phyloP scores from a whole-genome alignment of 2,329 filamentous ascomycete species.

The Metarhizium album region DNA sequence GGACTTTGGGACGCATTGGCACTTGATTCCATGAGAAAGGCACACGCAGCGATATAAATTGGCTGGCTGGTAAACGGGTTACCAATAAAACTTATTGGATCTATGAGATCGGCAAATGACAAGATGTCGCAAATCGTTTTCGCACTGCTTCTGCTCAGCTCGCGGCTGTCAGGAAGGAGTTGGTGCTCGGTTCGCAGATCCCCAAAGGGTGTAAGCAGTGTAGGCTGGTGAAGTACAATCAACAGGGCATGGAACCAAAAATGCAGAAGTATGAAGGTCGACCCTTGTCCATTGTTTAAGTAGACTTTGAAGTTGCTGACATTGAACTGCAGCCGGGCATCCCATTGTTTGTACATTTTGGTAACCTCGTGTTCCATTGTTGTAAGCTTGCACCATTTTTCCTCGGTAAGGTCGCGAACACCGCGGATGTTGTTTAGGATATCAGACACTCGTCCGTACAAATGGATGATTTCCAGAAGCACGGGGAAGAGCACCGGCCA shows the following conservation, averaged over 20 bases:
- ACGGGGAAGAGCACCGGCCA: constrained; percentile 74
- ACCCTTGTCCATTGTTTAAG: constrained; percentile 68
- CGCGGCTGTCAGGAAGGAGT: constrained; percentile 68
- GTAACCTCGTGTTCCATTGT: constrained; percentile 77
- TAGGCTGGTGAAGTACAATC: constrained; percentile 75
- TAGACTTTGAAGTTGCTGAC: constrained; percentile 80
- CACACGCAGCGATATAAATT: constrained; percentile 84
- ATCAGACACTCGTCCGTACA: constrained; percentile 78
- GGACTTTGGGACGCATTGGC: constrained; percentile 54
- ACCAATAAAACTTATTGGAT: constrained; percentile 74
- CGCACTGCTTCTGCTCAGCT: constrained; percentile 75
- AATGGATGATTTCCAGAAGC: constrained; percentile 71
- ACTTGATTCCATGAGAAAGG: constrained; percentile 74
- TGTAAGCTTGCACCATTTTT: constrained; percentile 59
- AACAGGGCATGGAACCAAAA: constrained; percentile 86
- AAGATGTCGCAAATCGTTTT: constrained; percentile 88
- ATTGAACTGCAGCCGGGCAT: constrained; percentile 69
- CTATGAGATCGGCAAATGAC: constrained; percentile 75
- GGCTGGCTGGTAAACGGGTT: constrained; percentile 86
- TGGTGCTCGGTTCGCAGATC: constrained; percentile 50
- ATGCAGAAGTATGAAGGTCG: constrained; percentile 77
- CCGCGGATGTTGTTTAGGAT: constrained; percentile 72
- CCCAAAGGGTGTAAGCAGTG: constrained; percentile 67
- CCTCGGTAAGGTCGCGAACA: constrained; percentile 61
- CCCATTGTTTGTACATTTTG: constrained; percentile 59